Conservation (phyloP, 1,139 yeast genomes). For the Candida buenavistaensis region DNA sequence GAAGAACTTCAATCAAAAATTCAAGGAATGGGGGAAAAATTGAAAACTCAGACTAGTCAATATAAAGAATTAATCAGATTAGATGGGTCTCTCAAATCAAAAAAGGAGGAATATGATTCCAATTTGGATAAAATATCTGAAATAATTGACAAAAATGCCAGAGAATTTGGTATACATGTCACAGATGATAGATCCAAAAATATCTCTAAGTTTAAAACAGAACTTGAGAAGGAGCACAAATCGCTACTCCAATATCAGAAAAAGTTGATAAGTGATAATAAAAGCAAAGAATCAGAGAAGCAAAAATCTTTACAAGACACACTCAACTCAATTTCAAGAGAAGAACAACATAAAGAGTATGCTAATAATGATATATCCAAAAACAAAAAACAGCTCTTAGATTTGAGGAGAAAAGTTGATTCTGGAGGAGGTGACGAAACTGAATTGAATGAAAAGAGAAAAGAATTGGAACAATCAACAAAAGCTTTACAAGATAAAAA, state of each 20-base stretch:
- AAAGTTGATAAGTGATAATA: slow-evolving; percentile 11
- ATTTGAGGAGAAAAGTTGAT: slow-evolving; percentile 39
- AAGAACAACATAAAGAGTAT: slow-evolving; percentile 16
- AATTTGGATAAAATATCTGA: slow-evolving; percentile 16
- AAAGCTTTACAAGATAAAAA: slow-evolving; percentile 28
- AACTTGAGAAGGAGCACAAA: slow-evolving; percentile 11
- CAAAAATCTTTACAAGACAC: slow-evolving; percentile 15
- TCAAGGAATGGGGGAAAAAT: slow-evolving; percentile 13
- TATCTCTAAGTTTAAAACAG: slow-evolving; percentile 12
- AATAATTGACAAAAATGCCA: slow-evolving; percentile 15
- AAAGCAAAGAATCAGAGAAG: slow-evolving; percentile 15
- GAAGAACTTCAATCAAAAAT: slow-evolving; percentile 15
- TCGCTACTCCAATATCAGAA: slow-evolving; percentile 7
- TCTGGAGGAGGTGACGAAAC: slow-evolving; percentile 35
- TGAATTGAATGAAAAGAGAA: slow-evolving; percentile 28
- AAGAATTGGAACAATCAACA: slow-evolving; percentile 35
- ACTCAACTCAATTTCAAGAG: slow-evolving; percentile 14
- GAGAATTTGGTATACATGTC: slow-evolving; percentile 19
- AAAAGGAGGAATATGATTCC: slow-evolving; percentile 31
- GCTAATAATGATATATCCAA: slow-evolving; percentile 28
- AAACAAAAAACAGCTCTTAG: slow-evolving; percentile 29
- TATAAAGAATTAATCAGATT: slow-evolving; percentile 45
- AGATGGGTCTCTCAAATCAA: slow-evolving; percentile 61
- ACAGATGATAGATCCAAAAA: slow-evolving; percentile 10
- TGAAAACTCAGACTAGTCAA: slow-evolving; percentile 27